A percentile compares a stretch with the other conserved stretches of the same genome.
These are phyloP conservation scores for Debaryomyces castellii DNA, from an alignment of 805 yeast species.

Conservation along the genomic window DNA sequence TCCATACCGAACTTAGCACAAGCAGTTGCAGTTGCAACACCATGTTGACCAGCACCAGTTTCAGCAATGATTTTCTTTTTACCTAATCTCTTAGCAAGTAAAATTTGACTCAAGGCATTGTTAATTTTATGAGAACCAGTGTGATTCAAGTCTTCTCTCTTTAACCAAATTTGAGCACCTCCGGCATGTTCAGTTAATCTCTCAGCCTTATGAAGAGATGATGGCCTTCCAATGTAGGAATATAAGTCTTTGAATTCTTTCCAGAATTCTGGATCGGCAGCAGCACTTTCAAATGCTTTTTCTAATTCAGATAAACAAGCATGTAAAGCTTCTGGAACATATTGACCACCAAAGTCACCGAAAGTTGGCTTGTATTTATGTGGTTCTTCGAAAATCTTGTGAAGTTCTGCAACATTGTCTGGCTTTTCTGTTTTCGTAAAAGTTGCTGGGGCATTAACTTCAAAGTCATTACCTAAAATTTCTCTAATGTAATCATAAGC, in stretches of 20 bases:
- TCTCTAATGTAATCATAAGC: slow-evolving; percentile 68
- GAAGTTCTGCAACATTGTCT: slow-evolving; percentile 26
- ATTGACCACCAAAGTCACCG: slow-evolving; percentile 98
- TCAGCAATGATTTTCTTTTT: slow-evolving; percentile 79
- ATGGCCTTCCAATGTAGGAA: slow-evolving; percentile 95
- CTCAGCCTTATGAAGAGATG: slow-evolving; percentile 86
- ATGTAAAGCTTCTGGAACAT: slow-evolving; percentile 95
- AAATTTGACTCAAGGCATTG: slow-evolving; percentile 79
- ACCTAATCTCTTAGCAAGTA: slow-evolving; percentile 77
- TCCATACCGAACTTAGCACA: slow-evolving; percentile 90
- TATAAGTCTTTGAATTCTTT: slow-evolving; percentile 81
- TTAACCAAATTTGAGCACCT: slow-evolving; percentile 92
- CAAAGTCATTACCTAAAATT: slow-evolving; percentile 60
- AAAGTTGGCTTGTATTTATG: slow-evolving; percentile 76
- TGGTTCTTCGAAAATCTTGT: slow-evolving; percentile 46
- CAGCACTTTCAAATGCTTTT: slow-evolving; percentile 80
- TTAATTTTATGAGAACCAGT: slow-evolving; percentile 88
- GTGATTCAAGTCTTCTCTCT: slow-evolving; percentile 93
- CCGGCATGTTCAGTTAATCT: slow-evolving; percentile 87
- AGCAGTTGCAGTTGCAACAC: slow-evolving; percentile 91
- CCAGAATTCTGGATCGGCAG: slow-evolving; percentile 92
- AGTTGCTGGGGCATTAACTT: slow-evolving; percentile 25
- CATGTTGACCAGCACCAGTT: slow-evolving; percentile 94
- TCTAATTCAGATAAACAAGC: slow-evolving; percentile 90
- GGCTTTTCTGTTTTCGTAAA: slow-evolving; percentile 22